Evolutionary conservation across 495 filamentous ascomycete genomes (phyloP).

Genomic region (Neurospora sp.): DNA sequence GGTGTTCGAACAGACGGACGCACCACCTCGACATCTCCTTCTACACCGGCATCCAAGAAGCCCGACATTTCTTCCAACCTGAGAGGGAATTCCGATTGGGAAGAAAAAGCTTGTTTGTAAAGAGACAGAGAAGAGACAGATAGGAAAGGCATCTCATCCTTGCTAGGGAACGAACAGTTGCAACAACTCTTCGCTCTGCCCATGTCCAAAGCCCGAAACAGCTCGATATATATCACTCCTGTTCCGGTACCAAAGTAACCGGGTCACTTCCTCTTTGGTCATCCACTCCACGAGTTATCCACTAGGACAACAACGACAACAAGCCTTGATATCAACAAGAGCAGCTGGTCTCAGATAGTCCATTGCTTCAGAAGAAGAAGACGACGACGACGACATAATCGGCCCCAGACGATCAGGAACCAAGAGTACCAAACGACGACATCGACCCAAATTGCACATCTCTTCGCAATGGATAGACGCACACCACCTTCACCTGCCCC

Average conservation of each 20-base stretch:
- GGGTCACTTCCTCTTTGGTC: neutral
- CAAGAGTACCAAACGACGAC: neutral
- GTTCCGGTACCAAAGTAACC: neutral
- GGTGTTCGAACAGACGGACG: neutral
- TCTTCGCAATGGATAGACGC: conserved; percentile 26
- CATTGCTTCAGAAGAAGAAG: neutral
- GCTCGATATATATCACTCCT: neutral
- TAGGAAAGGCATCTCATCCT: neutral
- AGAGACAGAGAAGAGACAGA: neutral
- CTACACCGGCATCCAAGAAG: neutral
- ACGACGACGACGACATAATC: neutral
- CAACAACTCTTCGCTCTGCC: neutral
- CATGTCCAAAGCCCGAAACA: neutral
- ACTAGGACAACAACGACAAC: neutral
- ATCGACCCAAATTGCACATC: neutral
- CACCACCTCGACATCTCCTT: neutral
- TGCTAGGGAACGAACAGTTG: neutral
- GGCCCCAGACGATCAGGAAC: neutral
- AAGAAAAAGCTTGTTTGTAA: neutral
- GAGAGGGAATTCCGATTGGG: neutral
- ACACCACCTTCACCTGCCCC: conserved; percentile 33
- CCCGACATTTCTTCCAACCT: neutral
- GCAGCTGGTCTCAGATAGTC: neutral
- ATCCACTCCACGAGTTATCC: neutral
- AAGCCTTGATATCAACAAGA: neutral